Base-by-base conservation (phyloP, 495 filamentous ascomycete species). In the Platismatia glauca region DNA sequence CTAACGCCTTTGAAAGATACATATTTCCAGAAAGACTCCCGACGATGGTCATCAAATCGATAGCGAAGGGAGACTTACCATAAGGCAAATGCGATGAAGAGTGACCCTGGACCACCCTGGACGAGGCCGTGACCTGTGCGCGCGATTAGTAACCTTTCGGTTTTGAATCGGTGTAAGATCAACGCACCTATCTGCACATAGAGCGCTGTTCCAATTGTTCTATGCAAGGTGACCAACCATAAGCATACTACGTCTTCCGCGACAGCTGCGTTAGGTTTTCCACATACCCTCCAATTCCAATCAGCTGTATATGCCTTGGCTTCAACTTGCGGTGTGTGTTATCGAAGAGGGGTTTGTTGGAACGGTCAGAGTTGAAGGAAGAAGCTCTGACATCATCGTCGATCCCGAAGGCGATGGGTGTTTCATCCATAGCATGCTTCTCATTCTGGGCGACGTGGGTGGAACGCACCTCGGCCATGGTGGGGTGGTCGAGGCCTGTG, bases 1-100 rank as follows among this genome's bases (percentile, higher is more conserved):
- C 15, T 2, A 53, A 53, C 50, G 50, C 29, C 9, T 31, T 15
- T 29, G 13, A 16, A 52, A n/a, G n/a, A n/a, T n/a, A 29, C 0
- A 13, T 9, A 34, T 53, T 29, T 29, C 33, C 50, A 5, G 20
- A 4, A 3, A 33, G 33, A 34, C 12, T 33, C 24, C 22, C 18
- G n/a, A 31, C 27, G 24, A 44, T 3, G 0, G 13, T 44, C 44
- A 12, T 11, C 22, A 1, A 50, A 12, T 22, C 50, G 44, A 37
- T 20, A 52, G 34, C 7, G 20, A 18, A 20, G 31, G 63, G 73
- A 62, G 55, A 77, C 72, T 59, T 74, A 80, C 85, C 88, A 85
- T 63, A 90, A 76, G 1, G 84, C 81, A 69, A 91, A 92, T 18
- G 87, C 90, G 39, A 94, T 71, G 67, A 93, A 90, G 62, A 93